Percentiles rank a stretch among this genome's conserved stretches.
These are phyloP conservation scores for Solanum piurae DNA, from an alignment of 257 asterid species.

Conservation along the genomic window DNA sequence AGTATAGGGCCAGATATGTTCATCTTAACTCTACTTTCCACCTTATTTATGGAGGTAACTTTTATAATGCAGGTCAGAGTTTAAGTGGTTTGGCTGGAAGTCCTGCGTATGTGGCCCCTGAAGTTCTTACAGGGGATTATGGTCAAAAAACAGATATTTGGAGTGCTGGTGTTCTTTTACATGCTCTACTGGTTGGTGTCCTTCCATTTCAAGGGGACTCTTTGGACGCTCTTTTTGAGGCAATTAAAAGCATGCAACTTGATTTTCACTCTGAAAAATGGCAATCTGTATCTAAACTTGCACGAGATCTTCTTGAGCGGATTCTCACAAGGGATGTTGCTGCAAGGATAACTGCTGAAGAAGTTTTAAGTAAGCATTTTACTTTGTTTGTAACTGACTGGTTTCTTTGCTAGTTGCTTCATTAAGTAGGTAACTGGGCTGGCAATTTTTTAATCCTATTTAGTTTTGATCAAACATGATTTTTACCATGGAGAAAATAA, in stretches of 20 bases:
- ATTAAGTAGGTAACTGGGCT: background rate
- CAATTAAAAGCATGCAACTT: slow-evolving; percentile 24
- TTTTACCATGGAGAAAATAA: background rate
- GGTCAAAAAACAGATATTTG: slow-evolving; percentile 32
- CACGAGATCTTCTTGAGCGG: slow-evolving; percentile 38
- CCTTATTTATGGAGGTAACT: background rate
- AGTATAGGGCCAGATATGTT: background rate
- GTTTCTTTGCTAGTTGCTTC: background rate
- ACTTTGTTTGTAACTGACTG: background rate
- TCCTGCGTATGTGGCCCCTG: slow-evolving; percentile 43
- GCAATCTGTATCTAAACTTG: slow-evolving; percentile 35
- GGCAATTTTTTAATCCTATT: background rate
- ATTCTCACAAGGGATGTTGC: slow-evolving; percentile 29
- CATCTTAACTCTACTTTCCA: background rate
- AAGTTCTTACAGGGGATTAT: slow-evolving; percentile 30
- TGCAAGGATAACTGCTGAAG: slow-evolving; percentile 37
- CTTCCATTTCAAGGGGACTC: slow-evolving; percentile 38
- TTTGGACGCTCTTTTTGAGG: slow-evolving; percentile 25
- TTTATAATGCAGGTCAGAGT: slow-evolving; percentile 21
- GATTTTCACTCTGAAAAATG: slow-evolving; percentile 33
- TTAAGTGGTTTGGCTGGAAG: slow-evolving; percentile 43
- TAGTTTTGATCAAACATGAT: background rate
- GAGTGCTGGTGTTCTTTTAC: slow-evolving; percentile 45
- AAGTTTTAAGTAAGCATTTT: slow-evolving; percentile 30
- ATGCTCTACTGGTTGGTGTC: slow-evolving; percentile 31